phyloP scores from a whole-genome alignment of 257 asterid genomes.

The Agastache rugosa region DNA sequence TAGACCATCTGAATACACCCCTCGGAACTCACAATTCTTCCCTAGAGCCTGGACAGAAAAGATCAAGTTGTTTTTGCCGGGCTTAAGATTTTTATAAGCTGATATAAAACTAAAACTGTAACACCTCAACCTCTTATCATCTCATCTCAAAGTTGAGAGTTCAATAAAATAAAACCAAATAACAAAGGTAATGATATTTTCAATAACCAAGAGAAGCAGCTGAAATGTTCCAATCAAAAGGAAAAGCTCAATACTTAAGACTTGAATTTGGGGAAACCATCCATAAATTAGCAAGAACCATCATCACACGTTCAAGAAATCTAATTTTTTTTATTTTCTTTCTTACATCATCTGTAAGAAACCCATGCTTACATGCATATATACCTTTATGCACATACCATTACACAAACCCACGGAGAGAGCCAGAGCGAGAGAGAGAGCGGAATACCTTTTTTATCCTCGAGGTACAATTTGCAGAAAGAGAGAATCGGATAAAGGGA shows the following conservation, averaged over 20 bases:
- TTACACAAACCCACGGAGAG: background rate
- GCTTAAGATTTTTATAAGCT: constrained; percentile 13
- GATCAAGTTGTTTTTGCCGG: background rate
- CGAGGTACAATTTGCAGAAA: constrained; percentile 26
- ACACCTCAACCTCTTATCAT: background rate
- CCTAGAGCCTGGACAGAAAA: constrained; percentile 25
- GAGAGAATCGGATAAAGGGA: constrained; percentile 34
- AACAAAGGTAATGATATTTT: background rate
- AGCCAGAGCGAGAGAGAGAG: constrained; percentile 4
- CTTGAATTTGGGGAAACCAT: background rate
- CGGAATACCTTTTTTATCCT: background rate
- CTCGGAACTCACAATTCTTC: constrained; percentile 20
- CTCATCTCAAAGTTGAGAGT: constrained; percentile 4
- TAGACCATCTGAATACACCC: constrained; percentile 34
- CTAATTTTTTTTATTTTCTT: background rate
- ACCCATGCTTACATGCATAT: background rate
- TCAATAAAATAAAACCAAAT: background rate
- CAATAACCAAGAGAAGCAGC: background rate
- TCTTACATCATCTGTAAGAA: background rate
- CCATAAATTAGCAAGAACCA: constrained; percentile 3
- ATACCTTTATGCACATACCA: background rate
- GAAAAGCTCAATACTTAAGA: background rate
- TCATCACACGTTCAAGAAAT: background rate
- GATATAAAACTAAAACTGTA: constrained; percentile 6
- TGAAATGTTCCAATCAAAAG: background rate